phyloP scores from a whole-genome alignment of 306 rosid genomes.

The Quercus glauca region DNA sequence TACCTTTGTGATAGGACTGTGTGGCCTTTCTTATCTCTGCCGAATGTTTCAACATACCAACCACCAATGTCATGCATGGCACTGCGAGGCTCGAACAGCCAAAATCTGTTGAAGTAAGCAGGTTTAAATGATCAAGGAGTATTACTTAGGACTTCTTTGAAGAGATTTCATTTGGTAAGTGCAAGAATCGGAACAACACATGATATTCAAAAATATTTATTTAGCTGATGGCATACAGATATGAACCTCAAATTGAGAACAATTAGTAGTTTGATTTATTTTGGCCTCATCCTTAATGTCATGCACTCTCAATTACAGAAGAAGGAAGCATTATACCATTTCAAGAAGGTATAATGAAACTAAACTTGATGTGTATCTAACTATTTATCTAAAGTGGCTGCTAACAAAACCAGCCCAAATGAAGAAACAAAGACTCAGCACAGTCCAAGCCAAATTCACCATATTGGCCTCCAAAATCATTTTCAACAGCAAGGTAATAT shows the following conservation, averaged over 20 bases:
- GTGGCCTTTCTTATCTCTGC: constrained; percentile 76
- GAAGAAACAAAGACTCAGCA: neutral
- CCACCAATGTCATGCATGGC: constrained; percentile 93
- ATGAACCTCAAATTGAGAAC: constrained; percentile 3
- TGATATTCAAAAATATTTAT: constrained; percentile 15
- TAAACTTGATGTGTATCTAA: neutral
- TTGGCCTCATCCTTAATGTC: neutral
- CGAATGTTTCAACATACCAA: constrained; percentile 93
- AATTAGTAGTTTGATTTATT: neutral
- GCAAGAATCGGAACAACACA: neutral
- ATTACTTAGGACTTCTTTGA: constrained; percentile 3
- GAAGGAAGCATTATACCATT: neutral
- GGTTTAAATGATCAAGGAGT: constrained; percentile 18
- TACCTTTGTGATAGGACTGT: constrained; percentile 63
- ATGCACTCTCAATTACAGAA: neutral
- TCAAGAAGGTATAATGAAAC: neutral
- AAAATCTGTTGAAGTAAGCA: constrained; percentile 57
- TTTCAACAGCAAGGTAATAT: neutral
- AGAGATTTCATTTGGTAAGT: neutral
- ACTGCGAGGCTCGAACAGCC: constrained; percentile 99
- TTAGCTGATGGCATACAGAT: neutral
- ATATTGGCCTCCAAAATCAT: neutral
- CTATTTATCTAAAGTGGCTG: neutral
- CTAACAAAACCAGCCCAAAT: neutral
- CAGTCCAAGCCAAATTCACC: neutral